Base-by-base conservation (phyloP, 176 grass and related monocot genomes). In the Zoysia pacifica region DNA sequence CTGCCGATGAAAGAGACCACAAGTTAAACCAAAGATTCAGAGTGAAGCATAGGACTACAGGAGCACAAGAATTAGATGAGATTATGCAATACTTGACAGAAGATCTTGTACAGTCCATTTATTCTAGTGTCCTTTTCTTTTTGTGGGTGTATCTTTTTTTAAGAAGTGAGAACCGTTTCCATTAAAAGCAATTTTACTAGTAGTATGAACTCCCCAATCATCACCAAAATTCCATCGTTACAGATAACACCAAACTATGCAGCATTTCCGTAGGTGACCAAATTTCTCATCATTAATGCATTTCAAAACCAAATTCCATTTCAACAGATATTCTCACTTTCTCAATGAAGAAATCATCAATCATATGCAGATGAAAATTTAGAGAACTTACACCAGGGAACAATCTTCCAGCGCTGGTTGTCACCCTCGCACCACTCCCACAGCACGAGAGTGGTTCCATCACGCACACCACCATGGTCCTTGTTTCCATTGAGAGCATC, bases 361-460 rank as follows among this genome's bases (percentile, higher is more conserved):
- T 37, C 37, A 74, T 16, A 77, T 46, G 48, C 8, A 13, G 40
- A 48, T 1, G 18, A 78, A 50, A 38, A 69, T 54, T 9, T 5
- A 11, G 16, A 65, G 6, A 61, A 70, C 86, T 94, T 89, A 79
- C 92, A 91, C 74, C 87, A 90, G 20, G 88, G 51, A 51, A 89
- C 83, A 78, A 97, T 97, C 93, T 97, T 97, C 93, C 93, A 97
- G 62, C 90, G 86, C 88, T 97, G 93, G 88, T 91, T 97, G 77
- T 97, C 93, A 4, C 90, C 90, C 80, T 97, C 84, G 28, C 81
- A 74, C 93, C 93, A 96, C 76, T 92, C 83, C 93, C 93, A 96
- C 53, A 96, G 82, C 16, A 90, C 79, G 0, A 96, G 28, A n/a
- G 82, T 66, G 48, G 93, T 92, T 48, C 90, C 93, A 11, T 95